A percentile compares a stretch with the other conserved stretches of the same genome.
These are phyloP conservation scores for Filobasidium floriforme DNA, from an alignment of 768 basidiomycete species.

Conservation along the genomic window DNA sequence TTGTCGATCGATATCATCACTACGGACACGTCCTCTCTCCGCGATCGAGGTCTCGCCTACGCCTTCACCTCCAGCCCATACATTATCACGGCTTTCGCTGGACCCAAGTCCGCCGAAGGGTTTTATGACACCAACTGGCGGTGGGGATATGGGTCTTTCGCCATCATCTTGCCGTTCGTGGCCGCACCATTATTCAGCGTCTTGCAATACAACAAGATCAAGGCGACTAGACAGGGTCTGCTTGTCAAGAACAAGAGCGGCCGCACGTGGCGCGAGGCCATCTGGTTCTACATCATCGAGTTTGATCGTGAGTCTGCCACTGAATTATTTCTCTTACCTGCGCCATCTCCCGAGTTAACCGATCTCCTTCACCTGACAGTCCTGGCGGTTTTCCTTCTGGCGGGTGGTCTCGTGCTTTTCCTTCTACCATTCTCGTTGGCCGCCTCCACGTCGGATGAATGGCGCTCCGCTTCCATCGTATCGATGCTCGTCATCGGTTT, in stretches of 20 bases:
- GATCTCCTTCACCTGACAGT: conserved; percentile 11
- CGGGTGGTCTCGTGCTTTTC: conserved; percentile 22
- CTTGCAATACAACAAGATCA: conserved; percentile 24
- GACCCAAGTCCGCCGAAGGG: conserved; percentile 24
- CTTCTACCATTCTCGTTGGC: conserved; percentile 22
- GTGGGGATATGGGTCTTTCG: conserved; percentile 30
- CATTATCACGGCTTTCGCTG: conserved; percentile 27
- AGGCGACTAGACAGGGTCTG: conserved; percentile 24
- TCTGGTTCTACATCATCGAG: conserved; percentile 30
- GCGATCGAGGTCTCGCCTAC: conserved; percentile 35
- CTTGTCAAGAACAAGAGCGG: background rate
- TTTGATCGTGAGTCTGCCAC: conserved; percentile 30
- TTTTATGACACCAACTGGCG: conserved; percentile 33
- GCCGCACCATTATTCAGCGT: conserved; percentile 19
- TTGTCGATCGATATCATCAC: conserved; percentile 19
- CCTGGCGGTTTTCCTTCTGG: conserved; percentile 19
- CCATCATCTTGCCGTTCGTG: conserved; percentile 30
- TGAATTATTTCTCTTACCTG: background rate
- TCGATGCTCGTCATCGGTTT: conserved; percentile 5
- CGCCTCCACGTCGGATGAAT: conserved; percentile 17
- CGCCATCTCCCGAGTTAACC: background rate
- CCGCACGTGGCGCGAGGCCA: conserved; percentile 10
- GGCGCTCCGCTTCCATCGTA: conserved; percentile 13
- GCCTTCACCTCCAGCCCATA: conserved; percentile 28
- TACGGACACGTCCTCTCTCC: conserved; percentile 9